Evolutionary conservation across 148 eudicot genomes (phyloP), one percentile per base, ranked within the genome.

Genomic region (Arbutus unedo): DNA sequence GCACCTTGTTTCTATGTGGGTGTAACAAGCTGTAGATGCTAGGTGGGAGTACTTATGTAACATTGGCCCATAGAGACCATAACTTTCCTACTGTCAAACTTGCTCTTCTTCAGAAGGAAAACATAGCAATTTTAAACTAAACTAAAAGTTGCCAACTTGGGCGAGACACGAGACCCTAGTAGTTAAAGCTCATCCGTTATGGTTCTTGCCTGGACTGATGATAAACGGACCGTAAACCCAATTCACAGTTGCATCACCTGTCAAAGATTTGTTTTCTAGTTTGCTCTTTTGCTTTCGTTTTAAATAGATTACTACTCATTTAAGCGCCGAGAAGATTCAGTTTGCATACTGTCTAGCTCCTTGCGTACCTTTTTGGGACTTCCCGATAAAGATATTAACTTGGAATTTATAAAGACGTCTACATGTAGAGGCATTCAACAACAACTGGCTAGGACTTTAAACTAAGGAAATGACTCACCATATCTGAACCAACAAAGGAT

Each of bases 401-500:
- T 6, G 80, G 50, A 82, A 64, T 38, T 14, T 44, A 82, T 19
- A 53, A 48, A 8, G 25, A 76, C 10, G 21, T 54, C 43, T 43
- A 3, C 62, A 71, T 8, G 73, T 19, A 80, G 72, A 74, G 80
- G 74, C 45, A 85, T 71, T 23, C 49, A 53, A 78, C 47, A 49
- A 67, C 14, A 45, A 51, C 50, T 41, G 45, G 38, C 3, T 51
- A 56, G 57, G 7, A 62, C 44, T 25, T 25, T 74, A 3, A 48
- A 51, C 14, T 10, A 44, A 72, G 64, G 41, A 21, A 79, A 51
- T 57, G 74, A 87, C 95, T 89, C 84, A 93, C 97, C 23, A 78
- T 83, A 83, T 86, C 84, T 80, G 93, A 86, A 80, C 93, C 93
- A 87, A 91, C 90, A 85, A 87, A 85, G 3, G 95, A 93, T 85